A percentile compares a stretch with the other conserved stretches of the same genome.
phyloP scores from a whole-genome alignment of 306 rosid species.

The Spatholobus suberectus region DNA sequence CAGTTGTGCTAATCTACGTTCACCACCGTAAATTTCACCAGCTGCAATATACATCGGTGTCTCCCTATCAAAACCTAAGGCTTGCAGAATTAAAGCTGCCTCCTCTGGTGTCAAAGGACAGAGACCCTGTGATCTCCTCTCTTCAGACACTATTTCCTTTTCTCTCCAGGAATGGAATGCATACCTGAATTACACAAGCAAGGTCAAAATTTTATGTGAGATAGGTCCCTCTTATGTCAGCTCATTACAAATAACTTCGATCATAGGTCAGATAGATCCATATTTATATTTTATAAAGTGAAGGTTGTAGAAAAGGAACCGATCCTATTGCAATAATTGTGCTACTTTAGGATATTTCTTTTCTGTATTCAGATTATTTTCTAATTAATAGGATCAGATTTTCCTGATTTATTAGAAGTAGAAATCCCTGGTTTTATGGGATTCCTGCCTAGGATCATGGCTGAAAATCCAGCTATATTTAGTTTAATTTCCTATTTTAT shows the following conservation, averaged over 20 bases:
- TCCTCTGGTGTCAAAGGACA: slow-evolving; percentile 99
- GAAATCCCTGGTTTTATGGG: no score
- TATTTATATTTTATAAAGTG: neutral
- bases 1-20: slow-evolving; percentile 76
- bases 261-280: no score
- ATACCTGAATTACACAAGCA: slow-evolving; percentile 61
- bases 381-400: neutral
- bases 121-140: slow-evolving; percentile 83
- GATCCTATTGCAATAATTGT: neutral
- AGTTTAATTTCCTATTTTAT: no score
- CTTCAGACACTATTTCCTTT: slow-evolving; percentile 92
- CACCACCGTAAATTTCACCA: slow-evolving; percentile 94
- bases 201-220: slow-evolving; percentile 22
- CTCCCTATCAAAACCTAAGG: slow-evolving; percentile 74
- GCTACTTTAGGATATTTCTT: neutral
- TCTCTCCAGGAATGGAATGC: slow-evolving; percentile 98
- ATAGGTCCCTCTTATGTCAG: slow-evolving; percentile 32
- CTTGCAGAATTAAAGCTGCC: slow-evolving; percentile 72
- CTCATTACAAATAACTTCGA: slow-evolving; percentile 26
- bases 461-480: no score
- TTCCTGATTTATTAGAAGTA: no score
- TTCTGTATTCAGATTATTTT: neutral
- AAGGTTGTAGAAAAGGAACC: neutral
- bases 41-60: slow-evolving; percentile 93
- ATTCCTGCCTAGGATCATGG: no score